Percentiles rank a stretch among this genome's conserved stretches.
Conservation (phyloP, 257 asterid genomes). For the Vinca minor region DNA sequence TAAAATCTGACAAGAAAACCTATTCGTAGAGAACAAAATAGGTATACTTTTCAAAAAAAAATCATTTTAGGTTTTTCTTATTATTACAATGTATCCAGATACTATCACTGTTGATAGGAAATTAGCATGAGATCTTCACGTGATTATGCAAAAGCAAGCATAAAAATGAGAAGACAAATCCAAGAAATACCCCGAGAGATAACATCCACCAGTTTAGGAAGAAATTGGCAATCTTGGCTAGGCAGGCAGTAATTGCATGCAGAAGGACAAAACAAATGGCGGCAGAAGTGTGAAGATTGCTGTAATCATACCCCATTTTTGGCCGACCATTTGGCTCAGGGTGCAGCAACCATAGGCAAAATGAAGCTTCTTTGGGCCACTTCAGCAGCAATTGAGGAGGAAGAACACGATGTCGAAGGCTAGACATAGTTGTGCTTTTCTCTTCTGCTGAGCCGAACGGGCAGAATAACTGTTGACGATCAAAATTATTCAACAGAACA, state of each 20-base stretch:
- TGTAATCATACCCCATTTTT: slow-evolving; percentile 45
- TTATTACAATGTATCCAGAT: not conserved
- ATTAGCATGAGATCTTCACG: not conserved
- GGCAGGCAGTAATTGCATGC: not conserved
- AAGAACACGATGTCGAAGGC: slow-evolving; percentile 79
- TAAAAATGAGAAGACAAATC: not conserved
- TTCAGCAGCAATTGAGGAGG: slow-evolving; percentile 89
- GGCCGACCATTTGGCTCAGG: slow-evolving; percentile 89
- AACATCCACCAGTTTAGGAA: too few species aligned
- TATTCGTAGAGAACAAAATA: not conserved
- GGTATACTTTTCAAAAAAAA: too few species aligned
- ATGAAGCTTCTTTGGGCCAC: slow-evolving; percentile 98
- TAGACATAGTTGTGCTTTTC: slow-evolving; percentile 70
- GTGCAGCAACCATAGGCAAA: slow-evolving; percentile 92
- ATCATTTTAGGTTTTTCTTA: too few species aligned
- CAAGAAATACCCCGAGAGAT: not conserved
- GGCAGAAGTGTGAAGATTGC: not conserved
- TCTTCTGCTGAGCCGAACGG: slow-evolving; percentile 55
- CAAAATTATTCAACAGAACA: slow-evolving; percentile 18
- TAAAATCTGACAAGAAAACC: not conserved
- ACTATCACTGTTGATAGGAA: not conserved
- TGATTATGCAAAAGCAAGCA: not conserved
- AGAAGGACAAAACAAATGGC: slow-evolving; percentile 1
- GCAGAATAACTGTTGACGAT: slow-evolving; percentile 67
- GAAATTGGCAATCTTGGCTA: not conserved